Percentiles rank a stretch among this genome's conserved stretches.
Conservation (phyloP, 345 rosid genomes). For the Clarkia xantiana region DNA sequence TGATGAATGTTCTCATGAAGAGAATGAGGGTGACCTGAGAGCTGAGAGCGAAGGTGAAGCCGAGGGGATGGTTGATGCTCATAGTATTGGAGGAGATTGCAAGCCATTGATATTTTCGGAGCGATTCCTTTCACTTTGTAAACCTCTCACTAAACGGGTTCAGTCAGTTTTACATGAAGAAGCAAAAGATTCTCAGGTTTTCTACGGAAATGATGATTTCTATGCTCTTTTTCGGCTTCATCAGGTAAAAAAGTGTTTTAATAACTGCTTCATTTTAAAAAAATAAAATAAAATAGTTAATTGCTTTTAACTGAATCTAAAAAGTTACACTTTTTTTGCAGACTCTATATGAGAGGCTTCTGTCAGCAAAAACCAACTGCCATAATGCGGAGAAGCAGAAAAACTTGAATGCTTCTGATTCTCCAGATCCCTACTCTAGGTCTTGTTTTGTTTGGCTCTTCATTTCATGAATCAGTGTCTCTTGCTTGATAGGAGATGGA, state of each 20-base stretch:
- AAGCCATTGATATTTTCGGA: slow-evolving; percentile 37
- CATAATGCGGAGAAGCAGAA: slow-evolving; percentile 38
- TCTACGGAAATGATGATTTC: slow-evolving; percentile 90
- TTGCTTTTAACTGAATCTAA: neutral
- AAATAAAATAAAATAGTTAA: no score
- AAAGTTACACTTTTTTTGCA: slow-evolving; percentile 9
- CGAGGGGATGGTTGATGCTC: slow-evolving; percentile 24
- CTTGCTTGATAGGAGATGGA: no score
- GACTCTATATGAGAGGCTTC: slow-evolving; percentile 77
- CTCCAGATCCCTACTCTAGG: slow-evolving; percentile 66
- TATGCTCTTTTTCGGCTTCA: slow-evolving; percentile 88
- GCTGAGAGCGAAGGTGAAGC: slow-evolving; percentile 87
- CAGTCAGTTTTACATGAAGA: slow-evolving; percentile 27
- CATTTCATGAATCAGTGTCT: no score
- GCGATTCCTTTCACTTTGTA: slow-evolving; percentile 43
- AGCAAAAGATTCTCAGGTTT: slow-evolving; percentile 37
- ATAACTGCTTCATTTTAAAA: neutral
- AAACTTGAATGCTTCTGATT: slow-evolving; percentile 27
- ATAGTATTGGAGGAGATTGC: slow-evolving; percentile 39
- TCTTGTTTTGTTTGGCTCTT: slow-evolving; percentile 9
- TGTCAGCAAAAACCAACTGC: slow-evolving; percentile 58
- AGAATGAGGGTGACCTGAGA: slow-evolving; percentile 63
- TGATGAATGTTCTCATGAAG: slow-evolving; percentile 78
- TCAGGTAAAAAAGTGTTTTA: slow-evolving; percentile 34
- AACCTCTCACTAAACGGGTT: slow-evolving; percentile 80